A percentile compares a stretch with the other conserved stretches of the same genome.
Conservation (phyloP, 2,329 filamentous ascomycete species). For the Penicillium thymicola region DNA sequence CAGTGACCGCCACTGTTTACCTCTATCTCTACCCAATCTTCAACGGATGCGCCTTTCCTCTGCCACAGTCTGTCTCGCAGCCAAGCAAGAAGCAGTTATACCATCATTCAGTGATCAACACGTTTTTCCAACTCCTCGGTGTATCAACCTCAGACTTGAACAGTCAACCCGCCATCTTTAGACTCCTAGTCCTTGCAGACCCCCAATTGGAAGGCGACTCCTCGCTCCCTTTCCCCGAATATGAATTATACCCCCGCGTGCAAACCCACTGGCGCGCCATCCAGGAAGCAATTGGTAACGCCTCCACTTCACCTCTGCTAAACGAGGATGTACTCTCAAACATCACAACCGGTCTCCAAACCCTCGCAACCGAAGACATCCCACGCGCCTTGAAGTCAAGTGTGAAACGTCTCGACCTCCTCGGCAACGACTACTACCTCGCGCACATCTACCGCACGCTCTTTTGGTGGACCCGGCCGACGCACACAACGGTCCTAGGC, state of each 20-base stretch:
- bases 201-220: slow-evolving; percentile 92
- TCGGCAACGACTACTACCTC: slow-evolving; percentile 93
- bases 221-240: slow-evolving; percentile 61
- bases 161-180: slow-evolving; percentile 63
- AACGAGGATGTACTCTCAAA: slow-evolving; percentile 21
- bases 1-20: slow-evolving; percentile 68
- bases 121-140: slow-evolving; percentile 37
- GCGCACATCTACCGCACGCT: slow-evolving; percentile 85
- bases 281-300: slow-evolving; percentile 12
- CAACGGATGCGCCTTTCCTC: slow-evolving; percentile 74
- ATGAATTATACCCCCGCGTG: slow-evolving; percentile 44
- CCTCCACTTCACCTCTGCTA: slow-evolving; percentile 13
- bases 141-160: slow-evolving; percentile 11
- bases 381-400: slow-evolving; percentile 62
- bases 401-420: slow-evolving; percentile 79
- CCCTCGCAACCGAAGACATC: slow-evolving; percentile 63
- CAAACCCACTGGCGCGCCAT: slow-evolving; percentile 33
- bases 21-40: slow-evolving; percentile 86
- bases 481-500: slow-evolving; percentile 83
- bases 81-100: slow-evolving; percentile 2
- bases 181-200: slow-evolving; percentile 83
- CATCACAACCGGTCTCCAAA: slow-evolving; percentile 21
- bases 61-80: slow-evolving; percentile 28
- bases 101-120: slow-evolving; percentile 31
- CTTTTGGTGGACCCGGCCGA: slow-evolving; percentile 79